Evolutionary conservation across 1,139 yeast genomes (phyloP).

Genomic region (Ashbya aceris): DNA sequence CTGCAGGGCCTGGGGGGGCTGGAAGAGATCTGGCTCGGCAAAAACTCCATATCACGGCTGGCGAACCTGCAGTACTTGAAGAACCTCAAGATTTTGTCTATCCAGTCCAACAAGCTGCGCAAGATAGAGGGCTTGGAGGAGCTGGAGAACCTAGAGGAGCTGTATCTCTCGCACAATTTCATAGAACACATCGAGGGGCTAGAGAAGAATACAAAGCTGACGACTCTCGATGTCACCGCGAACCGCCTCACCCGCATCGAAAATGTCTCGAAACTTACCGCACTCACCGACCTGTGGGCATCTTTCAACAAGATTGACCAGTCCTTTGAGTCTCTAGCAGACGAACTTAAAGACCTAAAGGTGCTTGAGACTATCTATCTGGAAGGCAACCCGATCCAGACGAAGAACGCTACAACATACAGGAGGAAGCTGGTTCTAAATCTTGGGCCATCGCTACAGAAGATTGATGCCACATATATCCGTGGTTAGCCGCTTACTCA

Average conservation of each 20-base stretch:
- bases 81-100: conserved; percentile 68
- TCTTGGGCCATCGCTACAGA: conserved; percentile 55
- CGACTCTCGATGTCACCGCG: conserved; percentile 72
- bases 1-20: conserved; percentile 41
- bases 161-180: conserved; percentile 83
- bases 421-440: conserved; percentile 71
- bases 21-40: conserved; percentile 87
- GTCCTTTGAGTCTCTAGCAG: conserved; percentile 58
- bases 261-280: conserved; percentile 52
- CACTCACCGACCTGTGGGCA: conserved; percentile 90
- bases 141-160: conserved; percentile 65
- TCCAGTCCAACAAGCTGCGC: conserved; percentile 76
- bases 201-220: conserved; percentile 58
- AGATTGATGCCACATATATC: conserved; percentile 85
- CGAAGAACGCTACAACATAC: conserved; percentile 65
- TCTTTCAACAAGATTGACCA: conserved; percentile 60
- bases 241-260: conserved; percentile 57
- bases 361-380: conserved; percentile 81
- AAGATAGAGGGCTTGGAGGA: conserved; percentile 76
- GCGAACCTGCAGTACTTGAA: conserved; percentile 53
- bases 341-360: conserved; percentile 53
- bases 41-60: conserved; percentile 62
- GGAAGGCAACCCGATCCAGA: conserved; percentile 89
- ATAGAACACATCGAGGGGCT: conserved; percentile 68
- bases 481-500: conserved; percentile 16